Conservation (phyloP, 495 filamentous ascomycete species). For the Penicillium ucsense region DNA sequence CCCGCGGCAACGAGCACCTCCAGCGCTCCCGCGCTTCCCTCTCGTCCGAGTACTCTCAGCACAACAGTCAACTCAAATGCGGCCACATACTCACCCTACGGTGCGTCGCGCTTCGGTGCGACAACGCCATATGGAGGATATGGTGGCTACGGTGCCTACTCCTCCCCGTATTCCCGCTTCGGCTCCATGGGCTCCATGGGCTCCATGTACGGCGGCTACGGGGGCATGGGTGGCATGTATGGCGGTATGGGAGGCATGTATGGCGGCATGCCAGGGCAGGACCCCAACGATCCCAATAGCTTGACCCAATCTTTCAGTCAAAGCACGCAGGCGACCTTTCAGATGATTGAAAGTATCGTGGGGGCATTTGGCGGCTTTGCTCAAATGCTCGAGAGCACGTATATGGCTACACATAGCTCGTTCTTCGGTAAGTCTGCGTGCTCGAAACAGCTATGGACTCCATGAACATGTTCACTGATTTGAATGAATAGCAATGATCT, state of each 20-base stretch:
- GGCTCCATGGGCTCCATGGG: conserved; percentile 49
- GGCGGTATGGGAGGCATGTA: conserved; percentile 53
- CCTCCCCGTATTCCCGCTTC: conserved; percentile 58
- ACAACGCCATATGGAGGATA: conserved; percentile 36
- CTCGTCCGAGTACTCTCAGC: conserved; percentile 64
- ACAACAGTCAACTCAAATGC: conserved; percentile 75
- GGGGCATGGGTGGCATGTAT: conserved; percentile 45
- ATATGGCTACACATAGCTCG: conserved; percentile 98
- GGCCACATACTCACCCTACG: conserved; percentile 72
- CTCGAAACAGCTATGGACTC: neutral
- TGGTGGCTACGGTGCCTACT: conserved; percentile 43
- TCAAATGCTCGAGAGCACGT: conserved; percentile 99
- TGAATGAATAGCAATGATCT: conserved; percentile 74
- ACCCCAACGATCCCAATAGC: conserved; percentile 89
- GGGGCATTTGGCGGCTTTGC: conserved; percentile 93
- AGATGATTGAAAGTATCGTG: conserved; percentile 98
- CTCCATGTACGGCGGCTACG: conserved; percentile 48
- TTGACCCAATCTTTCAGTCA: conserved; percentile 83
- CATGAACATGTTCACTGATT: conserved; percentile 5
- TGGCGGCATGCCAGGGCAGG: conserved; percentile 42
- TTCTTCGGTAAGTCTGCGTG: conserved; percentile 75
- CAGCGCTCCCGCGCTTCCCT: conserved; percentile 64
- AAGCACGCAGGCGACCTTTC: conserved; percentile 94
- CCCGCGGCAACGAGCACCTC: conserved; percentile 36
- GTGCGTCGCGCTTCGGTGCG: conserved; percentile 47